Evolutionary conservation across 352 stramenopile genomes (phyloP), one percentile per base, ranked within the genome.

Genomic region (Globisporangium abappressorium): DNA sequence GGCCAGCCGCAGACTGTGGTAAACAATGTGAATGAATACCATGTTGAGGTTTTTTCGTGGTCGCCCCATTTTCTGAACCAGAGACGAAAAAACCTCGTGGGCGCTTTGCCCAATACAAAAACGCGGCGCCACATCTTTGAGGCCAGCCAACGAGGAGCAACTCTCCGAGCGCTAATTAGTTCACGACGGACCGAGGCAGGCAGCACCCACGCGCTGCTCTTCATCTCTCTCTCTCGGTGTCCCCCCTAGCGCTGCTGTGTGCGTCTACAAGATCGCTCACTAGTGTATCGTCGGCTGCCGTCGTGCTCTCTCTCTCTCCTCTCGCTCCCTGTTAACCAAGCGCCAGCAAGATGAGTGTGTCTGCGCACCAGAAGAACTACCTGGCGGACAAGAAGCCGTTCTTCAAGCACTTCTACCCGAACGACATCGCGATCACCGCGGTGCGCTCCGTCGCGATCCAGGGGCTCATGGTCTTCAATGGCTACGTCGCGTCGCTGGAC

Each of bases 371-470:
- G 62, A 88, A 89, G 72, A 75, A 82, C 67, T 93, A 93, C 74
- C 46, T 95, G 70, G 85, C 68, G 73, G 87, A 95, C 76, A 91
- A 95, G 75, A 95, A 95, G 73, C 83, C 87, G 55, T 95, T 84
- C 67, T 90, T 90, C 63, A 89, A 92, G 70, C 87, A 95, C 68
- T 92, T 95, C 62, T 84, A 92, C 71, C 75, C 81, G 30, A 78
- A 77, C 46, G 78, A 90, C 71, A 71, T 93, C 33, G 78, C 85
- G 30, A 82, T 95, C 62, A 79, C 85, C 56, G 83, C 83, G 15
- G 70, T 87, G 61, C 80, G 86, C 24, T 87, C 81, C 8, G 74
- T 79, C 6, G 75, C 80, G 62, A 86, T 90, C 58, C 87, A 93
- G 65, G 85, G 87, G 0, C 70, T 92, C 6, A 81, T 92, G 73